Percentiles rank a stretch among this genome's conserved stretches.
Evolutionary conservation across 805 yeast genomes (phyloP).

Genomic region (Candida stauntonica): DNA sequence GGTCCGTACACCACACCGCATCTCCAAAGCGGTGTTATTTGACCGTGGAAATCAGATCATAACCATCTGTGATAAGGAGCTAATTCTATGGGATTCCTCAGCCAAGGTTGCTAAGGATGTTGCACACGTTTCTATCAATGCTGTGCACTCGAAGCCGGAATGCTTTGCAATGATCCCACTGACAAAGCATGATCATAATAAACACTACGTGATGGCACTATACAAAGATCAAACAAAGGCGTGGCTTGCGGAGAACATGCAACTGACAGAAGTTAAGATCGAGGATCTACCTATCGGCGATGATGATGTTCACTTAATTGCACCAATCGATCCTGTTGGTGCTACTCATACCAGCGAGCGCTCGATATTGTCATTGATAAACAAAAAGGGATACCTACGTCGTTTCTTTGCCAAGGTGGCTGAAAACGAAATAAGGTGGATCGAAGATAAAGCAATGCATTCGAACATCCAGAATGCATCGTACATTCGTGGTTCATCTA

Average conservation of each 20-base stretch:
- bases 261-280: conserved; percentile 31
- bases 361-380: conserved; percentile 53
- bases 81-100: conserved; percentile 62
- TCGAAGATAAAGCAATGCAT: conserved; percentile 40
- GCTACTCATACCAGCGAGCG: conserved; percentile 31
- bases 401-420: conserved; percentile 41
- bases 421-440: conserved; percentile 45
- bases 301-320: conserved; percentile 38
- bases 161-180: conserved; percentile 36
- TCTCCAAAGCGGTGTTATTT: conserved; percentile 45
- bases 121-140: conserved; percentile 14
- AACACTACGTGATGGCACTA: conserved; percentile 48
- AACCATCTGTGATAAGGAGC: conserved; percentile 36
- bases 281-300: conserved; percentile 36
- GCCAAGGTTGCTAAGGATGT: conserved; percentile 23
- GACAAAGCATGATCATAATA: conserved; percentile 26
- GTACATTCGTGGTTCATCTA: conserved; percentile 67
- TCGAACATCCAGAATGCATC: conserved; percentile 54
- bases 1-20: conserved; percentile 42
- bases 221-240: conserved; percentile 37
- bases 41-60: conserved; percentile 43
- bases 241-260: conserved; percentile 34
- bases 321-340: conserved; percentile 64
- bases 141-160: conserved; percentile 16
- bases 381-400: conserved; percentile 44